A percentile compares a stretch with the other conserved stretches of the same genome.
Conservation (phyloP, 2,329 filamentous ascomycete genomes). For the Monilinia aucupariae region DNA sequence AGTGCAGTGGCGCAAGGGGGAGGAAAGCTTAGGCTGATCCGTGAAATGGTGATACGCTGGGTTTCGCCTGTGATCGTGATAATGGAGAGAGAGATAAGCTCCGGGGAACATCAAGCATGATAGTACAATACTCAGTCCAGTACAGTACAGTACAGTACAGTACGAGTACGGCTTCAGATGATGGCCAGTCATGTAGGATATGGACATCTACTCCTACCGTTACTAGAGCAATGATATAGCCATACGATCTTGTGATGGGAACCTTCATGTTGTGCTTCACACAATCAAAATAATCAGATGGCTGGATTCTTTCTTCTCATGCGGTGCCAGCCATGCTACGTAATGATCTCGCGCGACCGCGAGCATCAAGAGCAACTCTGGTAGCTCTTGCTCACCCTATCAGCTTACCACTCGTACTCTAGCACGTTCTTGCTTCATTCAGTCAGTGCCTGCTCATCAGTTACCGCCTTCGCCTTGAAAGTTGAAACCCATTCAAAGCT, state of each 20-base stretch:
- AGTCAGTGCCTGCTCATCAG: constrained; percentile 2
- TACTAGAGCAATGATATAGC: too few relatives aligned
- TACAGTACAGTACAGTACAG: too few relatives aligned
- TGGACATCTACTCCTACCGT: too few relatives aligned
- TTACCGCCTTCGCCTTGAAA: constrained; percentile 13
- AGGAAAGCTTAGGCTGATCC: neutral
- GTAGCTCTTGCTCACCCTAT: constrained; percentile 10
- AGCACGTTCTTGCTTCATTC: too few relatives aligned
- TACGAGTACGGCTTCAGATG: too few relatives aligned
- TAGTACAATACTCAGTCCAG: too few relatives aligned
- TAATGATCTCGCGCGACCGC: constrained; percentile 1
- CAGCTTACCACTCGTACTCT: too few relatives aligned
- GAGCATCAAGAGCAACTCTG: neutral
- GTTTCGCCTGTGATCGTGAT: neutral
- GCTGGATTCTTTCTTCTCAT: too few relatives aligned
- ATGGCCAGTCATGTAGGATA: too few relatives aligned
- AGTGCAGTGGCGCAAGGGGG: constrained; percentile 9
- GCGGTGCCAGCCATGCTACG: constrained; percentile 4
- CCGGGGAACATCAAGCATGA: neutral
- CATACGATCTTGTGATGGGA: too few relatives aligned
- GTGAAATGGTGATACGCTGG: constrained; percentile 7
- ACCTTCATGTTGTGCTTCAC: neutral
- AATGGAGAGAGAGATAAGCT: neutral
- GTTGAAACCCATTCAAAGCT: neutral
- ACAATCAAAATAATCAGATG: too few relatives aligned